These are phyloP conservation scores for Scenedesmus sp. DNA, from an alignment of 163 green algal species.

Conservation along the genomic window DNA sequence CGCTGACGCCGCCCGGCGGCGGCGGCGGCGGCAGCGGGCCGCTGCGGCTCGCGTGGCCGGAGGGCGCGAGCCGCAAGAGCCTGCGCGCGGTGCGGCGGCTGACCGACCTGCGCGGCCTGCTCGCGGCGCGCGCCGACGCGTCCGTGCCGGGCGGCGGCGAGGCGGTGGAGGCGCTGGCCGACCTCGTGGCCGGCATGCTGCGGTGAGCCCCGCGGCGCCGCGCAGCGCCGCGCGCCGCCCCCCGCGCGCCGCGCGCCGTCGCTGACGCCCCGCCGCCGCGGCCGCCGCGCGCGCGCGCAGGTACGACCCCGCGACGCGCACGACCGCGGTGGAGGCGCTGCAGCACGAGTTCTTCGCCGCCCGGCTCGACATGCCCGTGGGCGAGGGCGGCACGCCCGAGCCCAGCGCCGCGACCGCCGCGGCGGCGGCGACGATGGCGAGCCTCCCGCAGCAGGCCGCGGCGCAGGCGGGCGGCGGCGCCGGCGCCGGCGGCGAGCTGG, in stretches of 20 bases:
- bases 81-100: conserved; percentile 72
- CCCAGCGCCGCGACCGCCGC: neutral
- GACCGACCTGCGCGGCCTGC: conserved; percentile 47
- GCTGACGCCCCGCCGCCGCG: neutral
- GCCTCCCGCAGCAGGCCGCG: conserved; percentile 3
- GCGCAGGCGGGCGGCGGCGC: neutral
- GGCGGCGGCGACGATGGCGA: conserved; percentile 22
- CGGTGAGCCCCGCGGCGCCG: conserved; percentile 12
- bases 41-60: conserved; percentile 78
- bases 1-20: conserved; percentile 22
- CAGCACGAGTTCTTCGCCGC: conserved; percentile 71
- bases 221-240: too few relatives aligned
- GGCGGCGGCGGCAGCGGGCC: conserved; percentile 15
- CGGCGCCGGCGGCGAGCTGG: neutral
- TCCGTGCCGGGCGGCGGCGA: neutral
- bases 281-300: neutral
- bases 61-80: conserved; percentile 75
- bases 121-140: conserved; percentile 33
- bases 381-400: conserved; percentile 33
- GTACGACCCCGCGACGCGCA: conserved; percentile 65
- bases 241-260: neutral
- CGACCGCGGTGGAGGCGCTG: conserved; percentile 69
- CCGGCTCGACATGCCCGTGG: conserved; percentile 34
- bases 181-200: conserved; percentile 73
- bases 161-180: conserved; percentile 47